Evolutionary conservation across 2,329 filamentous ascomycete genomes (phyloP).

Genomic region (Colletotrichum navitas): DNA sequence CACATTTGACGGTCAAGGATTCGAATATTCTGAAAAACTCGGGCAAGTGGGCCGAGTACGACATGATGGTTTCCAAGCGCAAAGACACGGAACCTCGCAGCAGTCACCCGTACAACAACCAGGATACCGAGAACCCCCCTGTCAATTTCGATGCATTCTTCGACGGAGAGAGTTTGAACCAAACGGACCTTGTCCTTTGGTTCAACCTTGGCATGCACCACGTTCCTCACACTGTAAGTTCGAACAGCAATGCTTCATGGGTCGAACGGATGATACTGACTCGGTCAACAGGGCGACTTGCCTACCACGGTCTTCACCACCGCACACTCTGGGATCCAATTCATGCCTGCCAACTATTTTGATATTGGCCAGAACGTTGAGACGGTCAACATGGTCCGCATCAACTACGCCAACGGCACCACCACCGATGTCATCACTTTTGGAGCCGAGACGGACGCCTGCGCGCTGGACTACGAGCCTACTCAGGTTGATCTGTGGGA

Average conservation of each 20-base stretch:
- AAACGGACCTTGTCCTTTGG: conserved; percentile 60
- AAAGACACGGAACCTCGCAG: conserved; percentile 65
- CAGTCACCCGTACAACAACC: conserved; percentile 60
- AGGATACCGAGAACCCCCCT: conserved; percentile 60
- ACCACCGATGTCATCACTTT: conserved; percentile 50
- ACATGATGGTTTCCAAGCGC: conserved; percentile 63
- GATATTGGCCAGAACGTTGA: conserved; percentile 45
- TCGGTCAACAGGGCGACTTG: conserved; percentile 50
- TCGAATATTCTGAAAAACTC: conserved; percentile 60
- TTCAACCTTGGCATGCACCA: conserved; percentile 70
- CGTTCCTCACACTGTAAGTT: conserved; percentile 60
- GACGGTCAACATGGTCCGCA: conserved; percentile 51
- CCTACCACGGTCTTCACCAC: conserved; percentile 63
- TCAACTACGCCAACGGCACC: conserved; percentile 53
- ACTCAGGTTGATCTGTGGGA: conserved; percentile 47
- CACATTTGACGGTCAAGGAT: conserved; percentile 62
- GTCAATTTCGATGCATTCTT: conserved; percentile 65
- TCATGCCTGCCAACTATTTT: conserved; percentile 58
- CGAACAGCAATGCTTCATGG: background rate
- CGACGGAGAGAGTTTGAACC: conserved; percentile 52
- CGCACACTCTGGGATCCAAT: conserved; percentile 55
- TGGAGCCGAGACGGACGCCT: conserved; percentile 50
- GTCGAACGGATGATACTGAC: background rate
- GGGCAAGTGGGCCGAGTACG: conserved; percentile 62
- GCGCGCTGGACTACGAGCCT: conserved; percentile 48